Base-by-base conservation (phyloP, 2,329 filamentous ascomycete species). In the Zymoseptoria ardabiliae region DNA sequence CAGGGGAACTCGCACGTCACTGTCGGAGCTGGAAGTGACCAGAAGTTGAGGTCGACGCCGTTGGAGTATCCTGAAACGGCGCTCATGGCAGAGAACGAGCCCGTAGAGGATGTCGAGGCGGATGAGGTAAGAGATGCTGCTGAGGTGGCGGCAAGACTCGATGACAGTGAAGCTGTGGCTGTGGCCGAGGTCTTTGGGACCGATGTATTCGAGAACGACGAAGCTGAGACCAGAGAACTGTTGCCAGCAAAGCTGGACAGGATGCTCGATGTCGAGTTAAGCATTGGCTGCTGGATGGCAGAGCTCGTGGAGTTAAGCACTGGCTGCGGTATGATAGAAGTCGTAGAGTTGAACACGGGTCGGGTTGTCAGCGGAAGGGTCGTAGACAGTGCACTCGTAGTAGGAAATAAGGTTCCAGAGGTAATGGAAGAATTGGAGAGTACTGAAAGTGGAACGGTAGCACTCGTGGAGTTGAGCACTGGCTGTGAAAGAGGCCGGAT, bases 1-100 rank as follows among this genome's bases (percentile, higher is more conserved):
- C 62, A 61, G 10, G 55, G 59, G 6, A 50, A 23, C 11, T 25
- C 45, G 50, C 61, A 60, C 4, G 54, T 58, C 6, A 63, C 30
- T 1, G 62, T 63, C n/a, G 54, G 59, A 13, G 57, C 50, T 13
- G 57, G 41, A 20, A n/a, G 20, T 4, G n/a, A 41, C 57, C 58
- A 61, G n/a, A 61, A 22, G 19, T 55, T 53, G 1, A 51, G 22
- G 28, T 35, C 54, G n/a, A 60, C 49, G n/a, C 51, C 57, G 23
- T 19, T 13, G 20, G 19, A 21, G 20, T 22, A 21, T 51, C 19
- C 17, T 19, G 50, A 20, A 51, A 22, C 23, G 50, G 50, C 23
- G 50, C 20, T 50, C 45, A 22, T 21, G 11, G 19, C 50, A 22
- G 20, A 3, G 20, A 7, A 21, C 20, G 50, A 51, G 9, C 8